Conservation (phyloP, 176 grass and related monocot species). For the Thalia dealbata region DNA sequence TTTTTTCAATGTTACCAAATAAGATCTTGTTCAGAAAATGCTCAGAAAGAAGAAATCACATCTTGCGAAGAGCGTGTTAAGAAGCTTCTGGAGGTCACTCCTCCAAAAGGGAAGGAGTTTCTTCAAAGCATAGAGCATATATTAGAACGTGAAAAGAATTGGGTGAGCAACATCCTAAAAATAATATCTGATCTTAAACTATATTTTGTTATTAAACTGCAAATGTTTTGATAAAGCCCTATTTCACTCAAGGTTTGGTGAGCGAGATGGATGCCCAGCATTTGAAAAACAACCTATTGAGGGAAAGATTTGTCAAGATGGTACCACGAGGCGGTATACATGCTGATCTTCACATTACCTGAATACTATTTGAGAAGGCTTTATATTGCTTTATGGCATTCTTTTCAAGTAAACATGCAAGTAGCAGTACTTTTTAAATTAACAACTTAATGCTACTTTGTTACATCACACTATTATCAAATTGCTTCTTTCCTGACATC, state of each 20-base stretch:
- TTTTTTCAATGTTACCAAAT: slow-evolving; percentile 8
- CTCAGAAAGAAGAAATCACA: slow-evolving; percentile 94
- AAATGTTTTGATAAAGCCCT: neutral
- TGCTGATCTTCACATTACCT: slow-evolving; percentile 16
- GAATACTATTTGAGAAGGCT: neutral
- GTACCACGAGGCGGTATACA: slow-evolving; percentile 62
- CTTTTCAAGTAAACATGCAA: neutral
- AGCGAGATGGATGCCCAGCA: slow-evolving; percentile 78
- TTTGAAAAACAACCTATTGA: slow-evolving; percentile 76
- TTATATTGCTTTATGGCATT: neutral
- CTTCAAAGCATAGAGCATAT: slow-evolving; percentile 95
- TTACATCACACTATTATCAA: neutral
- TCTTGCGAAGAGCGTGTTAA: slow-evolving; percentile 85
- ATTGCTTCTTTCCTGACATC: no score
- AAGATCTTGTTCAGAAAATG: slow-evolving; percentile 1
- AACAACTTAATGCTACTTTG: neutral
- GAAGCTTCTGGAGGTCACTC: slow-evolving; percentile 86
- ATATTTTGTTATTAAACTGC: slow-evolving; percentile 1
- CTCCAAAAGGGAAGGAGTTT: slow-evolving; percentile 91
- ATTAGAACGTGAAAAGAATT: slow-evolving; percentile 94
- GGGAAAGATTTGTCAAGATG: slow-evolving; percentile 61
- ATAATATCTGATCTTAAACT: slow-evolving; percentile 6
- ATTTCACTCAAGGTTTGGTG: slow-evolving; percentile 74
- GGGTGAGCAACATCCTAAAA: slow-evolving; percentile 34
- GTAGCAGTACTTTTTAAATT: neutral